Evolutionary conservation across 2,329 filamentous ascomycete species (phyloP), one percentile per base, ranked within the genome.

Genomic region (Escovopsis sp.): DNA sequence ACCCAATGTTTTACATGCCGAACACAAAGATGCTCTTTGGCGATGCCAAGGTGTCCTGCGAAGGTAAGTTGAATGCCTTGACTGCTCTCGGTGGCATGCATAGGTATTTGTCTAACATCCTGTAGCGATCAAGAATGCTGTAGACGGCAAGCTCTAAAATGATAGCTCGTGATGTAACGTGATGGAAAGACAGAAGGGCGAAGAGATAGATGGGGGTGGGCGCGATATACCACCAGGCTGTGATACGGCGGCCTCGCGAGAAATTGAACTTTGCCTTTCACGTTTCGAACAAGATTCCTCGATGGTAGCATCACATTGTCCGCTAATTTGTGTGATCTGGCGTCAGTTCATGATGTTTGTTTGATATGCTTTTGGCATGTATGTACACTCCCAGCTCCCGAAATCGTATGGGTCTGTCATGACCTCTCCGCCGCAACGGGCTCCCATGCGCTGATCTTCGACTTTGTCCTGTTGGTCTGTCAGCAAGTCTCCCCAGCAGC

Each of bases 1-100:
- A 94, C 56, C 86, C 87, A 1, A 88, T 94, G 84, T 91, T 93
- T 61, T 91, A 80, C 62, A 89, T 88, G 82, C 81, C 83, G 4
- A 81, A 81, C 40, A 87, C 86, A 2, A 84, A 81, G 64, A 94
- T 94, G 87, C 60, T 94, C 44, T 94, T 94, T 62, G 86, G 87
- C 24, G 87, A 94, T 64, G 87, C 87, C 15, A 89, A 85, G 65
- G 72, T 76, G 45, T 83, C 80, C 45, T 89, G 84, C 55, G 84
- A 91, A 66, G 83, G 79, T 82, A 54, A 58, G 74, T 60, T 10
- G 13, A 2, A 10, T 13, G 11, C 24, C 11, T 12, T 7, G 20
- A 7, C 36, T n/a, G n/a, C 25, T 3, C 4, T 20, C 12, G 9
- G 13, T 5, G 2, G 6, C 13, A 15, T 35, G n/a, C n/a, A n/a